These are phyloP conservation scores for Pelomyxa schiedti DNA, from an alignment of 78 protist genomes.

Conservation along the genomic window DNA sequence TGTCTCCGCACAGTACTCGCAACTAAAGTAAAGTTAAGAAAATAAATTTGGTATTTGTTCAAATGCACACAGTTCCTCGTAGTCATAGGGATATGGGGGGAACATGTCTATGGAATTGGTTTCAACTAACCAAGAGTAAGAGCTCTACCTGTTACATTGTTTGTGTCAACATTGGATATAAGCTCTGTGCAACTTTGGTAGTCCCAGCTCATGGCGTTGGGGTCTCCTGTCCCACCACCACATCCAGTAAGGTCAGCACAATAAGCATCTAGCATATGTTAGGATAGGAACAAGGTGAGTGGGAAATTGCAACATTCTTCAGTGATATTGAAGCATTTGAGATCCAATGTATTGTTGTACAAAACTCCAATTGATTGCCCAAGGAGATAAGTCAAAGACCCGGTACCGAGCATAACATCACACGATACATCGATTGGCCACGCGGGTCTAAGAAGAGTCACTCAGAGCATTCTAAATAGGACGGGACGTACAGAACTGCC, in stretches of 20 bases:
- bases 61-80: neutral
- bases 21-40: no score
- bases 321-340: neutral
- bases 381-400: neutral
- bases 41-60: no score
- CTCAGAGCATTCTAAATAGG: no score
- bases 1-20: neutral
- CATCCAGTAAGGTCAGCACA: neutral
- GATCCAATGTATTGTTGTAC: neutral
- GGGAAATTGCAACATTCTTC: neutral
- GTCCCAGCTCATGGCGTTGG: neutral
- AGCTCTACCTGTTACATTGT: neutral
- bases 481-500: neutral
- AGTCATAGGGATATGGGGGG: neutral
- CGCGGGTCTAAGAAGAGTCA: no score
- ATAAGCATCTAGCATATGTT: no score
- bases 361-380: neutral
- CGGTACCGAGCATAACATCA: neutral
- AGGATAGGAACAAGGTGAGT: no score
- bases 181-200: neutral
- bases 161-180: neutral
- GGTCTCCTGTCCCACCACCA: neutral
- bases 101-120: no score
- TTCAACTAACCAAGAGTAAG: no score
- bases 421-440: neutral